Base-by-base conservation (phyloP, 495 filamentous ascomycete genomes). In the Neurospora sp. region DNA sequence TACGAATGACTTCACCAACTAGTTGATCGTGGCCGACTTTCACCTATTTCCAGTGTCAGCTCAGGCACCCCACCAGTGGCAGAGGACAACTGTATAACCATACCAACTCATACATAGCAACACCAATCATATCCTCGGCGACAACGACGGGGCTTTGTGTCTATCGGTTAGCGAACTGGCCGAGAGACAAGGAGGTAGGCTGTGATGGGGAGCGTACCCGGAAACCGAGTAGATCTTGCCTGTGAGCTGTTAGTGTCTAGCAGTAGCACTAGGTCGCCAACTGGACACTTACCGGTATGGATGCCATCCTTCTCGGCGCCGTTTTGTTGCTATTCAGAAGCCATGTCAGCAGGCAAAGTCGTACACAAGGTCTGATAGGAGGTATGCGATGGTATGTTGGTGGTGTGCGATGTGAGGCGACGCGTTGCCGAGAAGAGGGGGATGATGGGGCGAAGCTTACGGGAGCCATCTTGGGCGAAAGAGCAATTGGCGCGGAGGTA, bases 81-180 rank as follows among this genome's bases (percentile, higher is more conserved):
- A 4, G 12, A 65, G 53, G 53, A 35, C 53, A 65, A 35, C 2
- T 65, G 27, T 35, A 35, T 27, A 53, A 59, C 39, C 79, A 44
- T 79, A 80, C 95, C 88, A 99, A 85, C 85, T 99, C 96, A 87
- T 99, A 98, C 96, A 99, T 98, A 79, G 96, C 94, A 90, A 96
- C 96, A 80, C 96, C 96, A 79, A 94, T 92, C 94, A 98, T 97
- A 82, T 98, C 90, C 86, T 98, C 94, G 80, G 96, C 96, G 76
- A 98, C 90, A 76, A 98, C 91, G 85, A 99, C 96, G 77, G 96
- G 96, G 14, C 70, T 94, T 96, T 79, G 78, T 79, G 72, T 12
- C 3, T 41, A 73, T 59, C 27, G 74, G 77, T 76, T 76, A 77
- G 77, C 80, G 70, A 77, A 18, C 53, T 35, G 53, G 27, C 65